Percentiles rank a stretch among this genome's conserved stretches.
These are phyloP conservation scores for Ceratocystiopsis minuta DNA, from an alignment of 2,329 filamentous ascomycete species.

Conservation along the genomic window DNA sequence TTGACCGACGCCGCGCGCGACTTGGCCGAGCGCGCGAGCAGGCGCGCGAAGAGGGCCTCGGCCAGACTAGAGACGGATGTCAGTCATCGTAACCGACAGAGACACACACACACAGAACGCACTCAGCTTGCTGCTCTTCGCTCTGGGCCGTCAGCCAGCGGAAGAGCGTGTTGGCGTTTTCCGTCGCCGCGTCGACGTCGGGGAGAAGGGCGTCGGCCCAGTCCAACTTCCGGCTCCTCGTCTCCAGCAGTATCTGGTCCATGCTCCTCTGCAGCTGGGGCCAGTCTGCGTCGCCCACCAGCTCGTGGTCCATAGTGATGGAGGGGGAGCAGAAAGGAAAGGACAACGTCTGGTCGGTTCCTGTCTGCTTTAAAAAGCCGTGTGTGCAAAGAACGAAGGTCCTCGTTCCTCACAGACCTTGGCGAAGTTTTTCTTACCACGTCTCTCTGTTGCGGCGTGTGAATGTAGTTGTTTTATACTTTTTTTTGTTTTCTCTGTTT, in stretches of 20 bases:
- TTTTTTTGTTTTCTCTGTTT: constrained; percentile 3
- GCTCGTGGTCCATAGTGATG: background rate
- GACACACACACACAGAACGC: background rate
- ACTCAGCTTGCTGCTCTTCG: constrained; percentile 3
- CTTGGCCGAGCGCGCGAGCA: constrained; percentile 31
- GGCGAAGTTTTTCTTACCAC: too few species aligned
- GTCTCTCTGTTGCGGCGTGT: too few species aligned
- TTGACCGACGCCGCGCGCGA: constrained; percentile 37
- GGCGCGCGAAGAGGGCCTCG: constrained; percentile 23
- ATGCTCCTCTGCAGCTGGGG: too few species aligned
- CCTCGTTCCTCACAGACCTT: too few species aligned
- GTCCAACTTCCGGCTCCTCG: too few species aligned
- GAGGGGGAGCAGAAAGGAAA: background rate
- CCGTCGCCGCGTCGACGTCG: constrained; percentile 9
- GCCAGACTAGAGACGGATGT: constrained; percentile 6
- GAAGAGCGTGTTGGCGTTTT: constrained; percentile 12
- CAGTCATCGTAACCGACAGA: background rate
- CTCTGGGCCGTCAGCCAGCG: constrained; percentile 12
- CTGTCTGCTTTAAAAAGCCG: too few species aligned
- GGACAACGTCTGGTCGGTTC: background rate
- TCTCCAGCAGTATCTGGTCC: too few species aligned
- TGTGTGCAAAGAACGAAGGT: too few species aligned
- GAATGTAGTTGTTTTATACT: background rate
- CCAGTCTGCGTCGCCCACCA: too few species aligned
- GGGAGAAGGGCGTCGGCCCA: constrained; percentile 3